Base-by-base conservation (phyloP, 1,284 basidiomycete species). In the Moesziomyces antarcticus region DNA sequence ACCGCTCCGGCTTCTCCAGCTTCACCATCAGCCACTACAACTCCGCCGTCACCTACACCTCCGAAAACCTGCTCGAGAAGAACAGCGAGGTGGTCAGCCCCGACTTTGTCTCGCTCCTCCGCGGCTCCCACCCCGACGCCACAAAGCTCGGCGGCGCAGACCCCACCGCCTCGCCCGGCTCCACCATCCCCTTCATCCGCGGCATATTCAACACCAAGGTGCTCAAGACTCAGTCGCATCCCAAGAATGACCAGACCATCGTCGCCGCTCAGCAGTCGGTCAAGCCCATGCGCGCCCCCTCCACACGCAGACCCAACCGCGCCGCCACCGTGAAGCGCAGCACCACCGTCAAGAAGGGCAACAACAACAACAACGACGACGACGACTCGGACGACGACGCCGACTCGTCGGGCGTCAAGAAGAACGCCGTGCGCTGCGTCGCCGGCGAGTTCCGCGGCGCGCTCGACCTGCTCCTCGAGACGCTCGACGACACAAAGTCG, bases 21-120 rank as follows among this genome's bases (percentile, higher is more conserved):
- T 99, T 99, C 85, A 95, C 92, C 0, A 88, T 98, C 85, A 92
- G 90, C 82, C 96, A 98, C 84, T 99, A 90, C 85, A 91, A 92
- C 68, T 93, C 93, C 0, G 89, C 93, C 4, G 92, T 97, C 24
- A 92, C 93, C 0, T 99, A 99, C 85, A 93, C 92, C 0, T 89
- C 91, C 9, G 93, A 97, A 75, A 89, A 89, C 49, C 93, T 98
- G 87, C 88, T 98, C 16, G 92, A 93, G 77, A 88, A 91, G 56
- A 97, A 99, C 82, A 87, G 93, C 54, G 94, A 97, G 75, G 90
- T 91, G 4, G 88, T 97, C 54, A 95, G 94, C 75, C 91, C 94
- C 0, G 94, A 98, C 81, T 97, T 97, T 77, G 91, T 99, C 13
- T 91, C 91, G 0, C 89, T 98, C 10, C 88, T 99, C 16, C 88